Evolutionary conservation across 257 asterid genomes (phyloP).

Genomic region (Ehretia macrophylla): DNA sequence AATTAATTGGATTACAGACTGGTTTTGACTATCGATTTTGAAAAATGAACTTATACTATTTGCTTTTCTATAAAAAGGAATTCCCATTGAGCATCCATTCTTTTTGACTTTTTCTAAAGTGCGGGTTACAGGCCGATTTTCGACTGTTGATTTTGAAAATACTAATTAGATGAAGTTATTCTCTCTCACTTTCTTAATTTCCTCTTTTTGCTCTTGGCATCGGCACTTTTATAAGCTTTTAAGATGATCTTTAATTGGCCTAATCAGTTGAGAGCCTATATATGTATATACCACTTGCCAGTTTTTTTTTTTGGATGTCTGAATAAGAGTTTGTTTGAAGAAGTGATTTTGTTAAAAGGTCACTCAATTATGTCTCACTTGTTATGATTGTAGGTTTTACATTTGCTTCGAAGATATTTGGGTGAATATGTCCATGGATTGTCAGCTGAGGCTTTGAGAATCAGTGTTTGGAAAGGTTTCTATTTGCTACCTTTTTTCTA

Average conservation of each 20-base stretch:
- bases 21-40: too few relatives aligned
- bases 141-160: too few relatives aligned
- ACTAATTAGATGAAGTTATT: too few relatives aligned
- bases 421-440: conserved; percentile 99
- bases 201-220: too few relatives aligned
- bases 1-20: too few relatives aligned
- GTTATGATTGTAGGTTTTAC: conserved; percentile 64
- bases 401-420: conserved; percentile 95
- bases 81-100: too few relatives aligned
- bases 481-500: conserved; percentile 4
- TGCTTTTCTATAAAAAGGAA: too few relatives aligned
- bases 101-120: too few relatives aligned
- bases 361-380: conserved; percentile 11
- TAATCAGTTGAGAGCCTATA: background rate
- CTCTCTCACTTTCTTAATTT: too few relatives aligned
- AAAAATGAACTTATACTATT: too few relatives aligned
- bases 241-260: background rate
- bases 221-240: too few relatives aligned
- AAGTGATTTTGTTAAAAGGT: conserved; percentile 5
- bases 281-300: background rate
- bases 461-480: conserved; percentile 97
- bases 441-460: conserved; percentile 93
- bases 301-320: background rate
- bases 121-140: too few relatives aligned
- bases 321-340: conserved; percentile 1